Evolutionary conservation across 306 rosid species (phyloP), one percentile per base, ranked within the genome.

Genomic region (Trichosanthes truncata): DNA sequence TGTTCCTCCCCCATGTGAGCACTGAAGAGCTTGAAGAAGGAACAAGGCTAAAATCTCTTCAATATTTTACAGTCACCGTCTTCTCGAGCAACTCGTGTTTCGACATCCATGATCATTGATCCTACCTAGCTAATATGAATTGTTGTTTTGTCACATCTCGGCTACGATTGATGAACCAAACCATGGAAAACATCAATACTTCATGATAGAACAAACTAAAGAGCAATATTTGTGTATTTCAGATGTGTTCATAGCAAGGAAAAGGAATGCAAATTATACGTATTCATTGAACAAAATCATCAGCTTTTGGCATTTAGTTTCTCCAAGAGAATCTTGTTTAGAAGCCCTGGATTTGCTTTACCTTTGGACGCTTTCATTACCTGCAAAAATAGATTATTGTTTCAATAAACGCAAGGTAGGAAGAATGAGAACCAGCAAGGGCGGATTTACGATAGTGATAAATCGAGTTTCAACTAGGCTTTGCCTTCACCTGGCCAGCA

Each of bases 321-420:
- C 83, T 91, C 93, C 77, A 89, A 68, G 57, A 95, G 97, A 76
- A 95, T 90, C 89, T 90, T 93, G 93, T 90, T 95, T 33, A 95
- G 84, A 57, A 95, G 83, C 80, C 90, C 90, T 0, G 99, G 97
- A 82, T 91, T 95, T 85, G 99, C 97, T 87, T 95, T 95, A 69
- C 97, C 99, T 88, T 93, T 95, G 29, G 99, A 95, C 76, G 68
- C 84, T 83, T 95, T 95, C 99, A 92, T 95, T 33, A 89, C 83
- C 97, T 94, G 87, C 82, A 81, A 8, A 61, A 63, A 9, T 38
- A 52, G 80, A 59, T 51, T 29, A 81, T 48, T 41, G 52, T 80
- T 79, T 40, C 31, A 35, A 65, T 26, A 9, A 62, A 74, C n/a
- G 21, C 18, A 6, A 26, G 12, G 0, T 11, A 72, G 60, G 60